These are phyloP conservation scores for Colletotrichum euphorbiae DNA, from an alignment of 2,329 filamentous ascomycete genomes.

Conservation along the genomic window DNA sequence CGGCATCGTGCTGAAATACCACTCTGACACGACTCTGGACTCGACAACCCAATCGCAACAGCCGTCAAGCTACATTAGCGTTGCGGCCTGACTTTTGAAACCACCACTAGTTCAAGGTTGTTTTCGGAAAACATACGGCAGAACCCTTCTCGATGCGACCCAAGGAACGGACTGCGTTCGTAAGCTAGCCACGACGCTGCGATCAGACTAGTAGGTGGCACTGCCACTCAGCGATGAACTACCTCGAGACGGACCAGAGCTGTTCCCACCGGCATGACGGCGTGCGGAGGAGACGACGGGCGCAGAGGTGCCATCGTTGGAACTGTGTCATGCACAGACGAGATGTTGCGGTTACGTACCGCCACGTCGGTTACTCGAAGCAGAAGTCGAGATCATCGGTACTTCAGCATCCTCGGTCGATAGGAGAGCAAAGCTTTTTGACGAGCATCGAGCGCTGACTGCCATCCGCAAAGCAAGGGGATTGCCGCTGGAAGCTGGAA, in stretches of 20 bases:
- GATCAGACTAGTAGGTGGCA: conserved; percentile 7
- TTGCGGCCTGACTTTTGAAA: background rate
- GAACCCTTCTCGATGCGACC: background rate
- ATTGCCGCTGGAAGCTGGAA: no score
- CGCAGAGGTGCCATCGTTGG: background rate
- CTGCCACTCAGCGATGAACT: background rate
- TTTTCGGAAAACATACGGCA: conserved; percentile 15
- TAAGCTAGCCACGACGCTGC: conserved; percentile 8
- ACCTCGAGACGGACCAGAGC: background rate
- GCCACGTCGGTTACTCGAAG: background rate
- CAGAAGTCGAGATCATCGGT: background rate
- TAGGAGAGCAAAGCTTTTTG: conserved; percentile 1
- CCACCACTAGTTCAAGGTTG: background rate
- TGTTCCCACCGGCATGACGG: conserved; percentile 5
- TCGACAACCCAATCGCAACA: conserved; percentile 30
- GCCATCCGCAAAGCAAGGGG: no score
- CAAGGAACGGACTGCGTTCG: conserved; percentile 21
- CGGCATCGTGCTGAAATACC: conserved; percentile 2
- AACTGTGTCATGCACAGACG: background rate
- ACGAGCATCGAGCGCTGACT: no score
- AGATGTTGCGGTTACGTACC: background rate
- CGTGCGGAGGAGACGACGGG: conserved; percentile 3
- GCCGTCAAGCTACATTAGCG: conserved; percentile 15
- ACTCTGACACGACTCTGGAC: conserved; percentile 1
- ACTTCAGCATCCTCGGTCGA: background rate